Conservation (phyloP, 2,329 filamentous ascomycete genomes). For the Aspergillus uvarum region DNA sequence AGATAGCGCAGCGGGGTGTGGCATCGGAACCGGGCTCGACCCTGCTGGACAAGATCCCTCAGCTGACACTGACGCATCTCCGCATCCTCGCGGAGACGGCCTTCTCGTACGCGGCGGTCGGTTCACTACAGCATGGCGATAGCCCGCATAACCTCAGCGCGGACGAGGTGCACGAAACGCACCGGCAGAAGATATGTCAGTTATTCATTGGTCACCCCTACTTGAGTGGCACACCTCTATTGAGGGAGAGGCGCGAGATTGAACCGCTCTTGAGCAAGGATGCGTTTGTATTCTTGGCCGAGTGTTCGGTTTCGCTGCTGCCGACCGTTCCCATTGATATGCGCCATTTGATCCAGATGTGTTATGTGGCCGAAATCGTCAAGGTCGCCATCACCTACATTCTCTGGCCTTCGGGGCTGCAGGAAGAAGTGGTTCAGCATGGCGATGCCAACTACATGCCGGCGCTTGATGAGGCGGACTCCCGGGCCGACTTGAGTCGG, state of each 20-base stretch:
- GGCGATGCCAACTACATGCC: slow-evolving; percentile 28
- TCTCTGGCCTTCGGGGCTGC: slow-evolving; percentile 38
- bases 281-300: slow-evolving; percentile 66
- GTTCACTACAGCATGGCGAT: slow-evolving; percentile 62
- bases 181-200: slow-evolving; percentile 71
- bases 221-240: slow-evolving; percentile 33
- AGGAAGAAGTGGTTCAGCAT: slow-evolving; percentile 33
- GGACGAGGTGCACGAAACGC: slow-evolving; percentile 65
- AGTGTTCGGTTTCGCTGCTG: slow-evolving; percentile 70
- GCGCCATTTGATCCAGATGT: slow-evolving; percentile 76
- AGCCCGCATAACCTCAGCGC: slow-evolving; percentile 58
- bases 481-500: slow-evolving; percentile 30
- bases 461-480: slow-evolving; percentile 29
- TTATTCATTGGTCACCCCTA: slow-evolving; percentile 64
- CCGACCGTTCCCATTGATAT: slow-evolving; percentile 70
- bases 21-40: slow-evolving; percentile 72
- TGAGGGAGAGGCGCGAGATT: slow-evolving; percentile 39
- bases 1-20: slow-evolving; percentile 87
- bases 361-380: slow-evolving; percentile 86
- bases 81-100: slow-evolving; percentile 87
- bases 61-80: slow-evolving; percentile 80
- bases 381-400: slow-evolving; percentile 68
- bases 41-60: slow-evolving; percentile 78
- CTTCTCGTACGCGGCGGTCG: slow-evolving; percentile 77
- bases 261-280: slow-evolving; percentile 42